phyloP scores from a whole-genome alignment of 2,329 filamentous ascomycete genomes.

The Periconia macrospinosa region DNA sequence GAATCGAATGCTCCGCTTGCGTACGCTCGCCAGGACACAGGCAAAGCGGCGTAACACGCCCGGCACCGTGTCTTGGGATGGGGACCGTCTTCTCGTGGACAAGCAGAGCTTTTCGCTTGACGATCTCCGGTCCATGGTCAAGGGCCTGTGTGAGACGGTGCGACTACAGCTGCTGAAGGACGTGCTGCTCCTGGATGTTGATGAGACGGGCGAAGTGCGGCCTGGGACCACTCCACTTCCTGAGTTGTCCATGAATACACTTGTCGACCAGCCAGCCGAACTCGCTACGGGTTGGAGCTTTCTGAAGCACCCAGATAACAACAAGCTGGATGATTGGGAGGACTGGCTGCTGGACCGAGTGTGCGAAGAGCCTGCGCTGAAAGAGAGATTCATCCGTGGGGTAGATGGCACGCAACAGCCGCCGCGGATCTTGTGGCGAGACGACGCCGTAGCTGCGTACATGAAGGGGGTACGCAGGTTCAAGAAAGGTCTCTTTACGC shows the following conservation, averaged over 20 bases:
- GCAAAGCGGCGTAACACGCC: not conserved
- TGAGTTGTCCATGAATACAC: not conserved
- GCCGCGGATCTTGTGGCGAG: not conserved
- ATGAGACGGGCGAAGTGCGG: not conserved
- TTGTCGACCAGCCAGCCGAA: slow-evolving; percentile 1
- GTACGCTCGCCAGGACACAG: not conserved
- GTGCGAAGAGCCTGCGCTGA: not conserved
- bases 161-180: slow-evolving; percentile 3
- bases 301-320: slow-evolving; percentile 1
- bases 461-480: slow-evolving; percentile 1
- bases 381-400: slow-evolving; percentile 1
- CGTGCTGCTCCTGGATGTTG: slow-evolving; percentile 2
- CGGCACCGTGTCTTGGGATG: not conserved
- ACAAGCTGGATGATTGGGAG: not conserved
- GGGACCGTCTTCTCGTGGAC: not conserved
- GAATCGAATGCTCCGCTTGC: slow-evolving; percentile 1
- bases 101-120: not conserved
- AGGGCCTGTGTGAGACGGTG: slow-evolving; percentile 4
- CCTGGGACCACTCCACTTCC: not conserved
- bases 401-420: not conserved
- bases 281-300: not conserved
- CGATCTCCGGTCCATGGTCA: not conserved
- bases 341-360: slow-evolving; percentile 1
- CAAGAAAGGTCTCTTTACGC: slow-evolving; percentile 9
- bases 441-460: not conserved